Conservation (phyloP, 2,329 filamentous ascomycete genomes). For the Fusarium pseudograminearum region DNA sequence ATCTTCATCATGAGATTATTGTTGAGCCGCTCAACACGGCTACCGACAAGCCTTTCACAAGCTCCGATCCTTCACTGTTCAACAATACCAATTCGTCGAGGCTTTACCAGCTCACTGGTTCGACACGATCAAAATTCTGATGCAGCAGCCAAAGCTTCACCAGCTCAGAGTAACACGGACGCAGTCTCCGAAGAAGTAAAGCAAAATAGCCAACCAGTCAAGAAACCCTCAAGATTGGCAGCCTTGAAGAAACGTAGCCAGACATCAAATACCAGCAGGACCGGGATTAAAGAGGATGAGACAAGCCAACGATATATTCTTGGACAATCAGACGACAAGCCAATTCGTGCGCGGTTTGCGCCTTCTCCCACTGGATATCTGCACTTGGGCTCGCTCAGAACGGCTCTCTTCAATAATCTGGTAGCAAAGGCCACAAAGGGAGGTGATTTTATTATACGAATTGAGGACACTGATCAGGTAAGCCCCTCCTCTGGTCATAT, state of each 20-base stretch:
- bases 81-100: conserved; percentile 12
- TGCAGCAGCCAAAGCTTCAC: background rate
- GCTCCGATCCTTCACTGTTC: background rate
- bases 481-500: conserved; percentile 35
- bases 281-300: conserved; percentile 5
- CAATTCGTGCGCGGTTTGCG: conserved; percentile 78
- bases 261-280: background rate
- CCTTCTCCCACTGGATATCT: conserved; percentile 95
- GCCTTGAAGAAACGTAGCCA: conserved; percentile 42
- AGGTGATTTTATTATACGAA: conserved; percentile 88
- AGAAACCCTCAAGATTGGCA: conserved; percentile 38
- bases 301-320: conserved; percentile 48
- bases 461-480: conserved; percentile 96
- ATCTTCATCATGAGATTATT: conserved; percentile 38
- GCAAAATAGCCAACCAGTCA: background rate
- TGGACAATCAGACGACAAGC: conserved; percentile 65
- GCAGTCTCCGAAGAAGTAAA: background rate
- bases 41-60: conserved; percentile 18
- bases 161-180: background rate
- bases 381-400: conserved; percentile 90
- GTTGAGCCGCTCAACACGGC: conserved; percentile 27
- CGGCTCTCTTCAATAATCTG: conserved; percentile 94
- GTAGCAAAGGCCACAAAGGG: conserved; percentile 83
- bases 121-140: conserved; percentile 24
- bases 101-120: conserved; percentile 29